Evolutionary conservation across 192 early-diverging fungal species (phyloP), one percentile per base, ranked within the genome.

Genomic region (Pilaira anomala): DNA sequence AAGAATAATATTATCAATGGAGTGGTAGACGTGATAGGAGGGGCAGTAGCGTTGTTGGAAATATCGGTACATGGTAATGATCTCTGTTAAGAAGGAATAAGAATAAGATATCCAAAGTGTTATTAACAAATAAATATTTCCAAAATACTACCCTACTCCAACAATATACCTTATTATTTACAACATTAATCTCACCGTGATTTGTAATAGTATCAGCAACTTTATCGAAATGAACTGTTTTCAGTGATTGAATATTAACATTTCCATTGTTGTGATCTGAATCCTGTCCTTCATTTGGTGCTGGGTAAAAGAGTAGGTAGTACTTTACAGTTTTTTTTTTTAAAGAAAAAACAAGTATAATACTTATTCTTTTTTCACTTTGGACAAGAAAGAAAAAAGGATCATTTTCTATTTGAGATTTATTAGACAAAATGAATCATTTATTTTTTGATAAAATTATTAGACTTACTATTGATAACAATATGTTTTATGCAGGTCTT

Each of bases 41-140:
- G 22, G 21, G 14, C 26, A 51, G 49, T 51, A n/a, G 26, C 49
- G 49, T 51, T 51, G 25, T 29, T 51, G 49, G 49, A 1, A 51
- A 51, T 51, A 51, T 51, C 26, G 49, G 49, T 51, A 51, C 24
- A 29, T 51, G 49, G 49, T n/a, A 51, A 51, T 29, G 49, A 13
- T 51, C 49, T 51, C 49, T 51, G 49, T 51, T 51, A 29, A 51
- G 49, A 51, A 51, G 49, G 49, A 51, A 51, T 51, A 51, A 51
- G 49, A 51, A 51, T 51, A 51, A 51, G 49, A 51, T 51, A 51
- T 51, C 49, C 49, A 51, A 51, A 29, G 49, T 51, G 49, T 21
- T 29, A 51, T 51, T 51, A 51, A 24, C 49, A 24, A 5, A 51
- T 51, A 51, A 16, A 28, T 29, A 29, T 51, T 29, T 51, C 49